Evolutionary conservation across 345 rosid species (phyloP), one percentile per base, ranked within the genome.

Genomic region (Sisymbrium altissimum): DNA sequence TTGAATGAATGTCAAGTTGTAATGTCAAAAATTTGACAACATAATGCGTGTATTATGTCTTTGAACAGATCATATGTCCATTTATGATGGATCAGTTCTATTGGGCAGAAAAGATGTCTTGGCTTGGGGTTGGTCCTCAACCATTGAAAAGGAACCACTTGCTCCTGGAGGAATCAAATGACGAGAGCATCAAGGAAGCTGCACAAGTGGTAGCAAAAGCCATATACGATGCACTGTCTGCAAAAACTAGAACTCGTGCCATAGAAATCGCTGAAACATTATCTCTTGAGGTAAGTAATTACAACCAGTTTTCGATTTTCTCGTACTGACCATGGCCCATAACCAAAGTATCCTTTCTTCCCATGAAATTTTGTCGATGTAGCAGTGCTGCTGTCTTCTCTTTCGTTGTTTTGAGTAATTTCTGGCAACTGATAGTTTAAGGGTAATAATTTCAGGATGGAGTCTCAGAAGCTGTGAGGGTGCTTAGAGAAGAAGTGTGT

Each of bases 81-180:
- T 93, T 93, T 82, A 69, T 93, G 84, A 41, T 90, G 79, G 97
- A 93, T 73, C 97, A 93, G 75, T 93, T 93, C 79, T 93, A 93
- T 70, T 90, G 98, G 97, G 98, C 97, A 41, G 96, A 91, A 74
- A 86, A 85, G 77, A 91, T 93, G 97, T 74, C 67, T 41, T 93
- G 97, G 92, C 93, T 93, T 65, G 97, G 96, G 68, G 96, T 93
- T 76, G 88, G 89, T 17, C 87, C 92, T 5, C 90, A 86, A 70
- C 94, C 96, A 64, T 74, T 91, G 70, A 80, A 82, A 79, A 82
- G 91, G 59, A 78, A 75, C 63, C 79, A 86, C 71, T 70, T 90
- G 65, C 73, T 83, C 48, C 84, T 85, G 0, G 91, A 93, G 39
- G 71, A 72, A 38, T 15, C 49, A 50, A 81, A 80, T 19, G 87